Conservation (phyloP, 768 basidiomycete species). For the Russula sp. region DNA sequence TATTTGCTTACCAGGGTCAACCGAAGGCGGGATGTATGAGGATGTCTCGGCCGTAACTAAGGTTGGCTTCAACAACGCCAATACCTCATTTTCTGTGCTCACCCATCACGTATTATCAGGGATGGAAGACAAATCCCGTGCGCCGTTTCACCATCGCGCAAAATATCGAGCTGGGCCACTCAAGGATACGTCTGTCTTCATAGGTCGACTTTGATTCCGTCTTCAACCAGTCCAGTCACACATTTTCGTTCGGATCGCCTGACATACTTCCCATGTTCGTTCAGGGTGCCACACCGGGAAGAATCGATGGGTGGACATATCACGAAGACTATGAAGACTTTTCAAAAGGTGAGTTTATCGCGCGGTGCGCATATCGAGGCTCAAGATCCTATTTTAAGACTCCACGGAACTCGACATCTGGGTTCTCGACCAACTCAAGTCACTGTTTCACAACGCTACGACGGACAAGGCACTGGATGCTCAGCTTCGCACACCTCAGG, state of each 20-base stretch:
- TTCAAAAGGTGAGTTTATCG: conserved; percentile 58
- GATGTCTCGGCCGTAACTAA: conserved; percentile 87
- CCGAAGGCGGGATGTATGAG: conserved; percentile 79
- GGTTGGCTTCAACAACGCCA: conserved; percentile 38
- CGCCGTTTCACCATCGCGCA: neutral
- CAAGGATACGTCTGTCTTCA: neutral
- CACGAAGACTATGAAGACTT: conserved; percentile 80
- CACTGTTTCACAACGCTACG: conserved; percentile 63
- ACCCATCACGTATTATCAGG: conserved; percentile 42
- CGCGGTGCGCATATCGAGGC: neutral
- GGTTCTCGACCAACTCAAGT: conserved; percentile 68
- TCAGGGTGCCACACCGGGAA: conserved; percentile 65
- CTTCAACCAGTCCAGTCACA: conserved; percentile 75
- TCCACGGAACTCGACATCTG: conserved; percentile 75
- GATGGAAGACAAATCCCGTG: conserved; percentile 85
- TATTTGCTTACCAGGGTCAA: neutral
- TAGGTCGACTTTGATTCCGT: conserved; percentile 81
- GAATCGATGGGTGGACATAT: conserved; percentile 74
- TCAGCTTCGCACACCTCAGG: conserved; percentile 55
- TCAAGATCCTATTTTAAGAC: conserved; percentile 42
- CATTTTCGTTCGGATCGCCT: conserved; percentile 83
- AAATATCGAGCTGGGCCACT: conserved; percentile 3
- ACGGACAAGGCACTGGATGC: conserved; percentile 46
- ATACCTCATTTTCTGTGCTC: conserved; percentile 7
- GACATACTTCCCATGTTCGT: conserved; percentile 89